phyloP scores from a whole-genome alignment of 2,329 filamentous ascomycete species.

The Epichloe bromicola region DNA sequence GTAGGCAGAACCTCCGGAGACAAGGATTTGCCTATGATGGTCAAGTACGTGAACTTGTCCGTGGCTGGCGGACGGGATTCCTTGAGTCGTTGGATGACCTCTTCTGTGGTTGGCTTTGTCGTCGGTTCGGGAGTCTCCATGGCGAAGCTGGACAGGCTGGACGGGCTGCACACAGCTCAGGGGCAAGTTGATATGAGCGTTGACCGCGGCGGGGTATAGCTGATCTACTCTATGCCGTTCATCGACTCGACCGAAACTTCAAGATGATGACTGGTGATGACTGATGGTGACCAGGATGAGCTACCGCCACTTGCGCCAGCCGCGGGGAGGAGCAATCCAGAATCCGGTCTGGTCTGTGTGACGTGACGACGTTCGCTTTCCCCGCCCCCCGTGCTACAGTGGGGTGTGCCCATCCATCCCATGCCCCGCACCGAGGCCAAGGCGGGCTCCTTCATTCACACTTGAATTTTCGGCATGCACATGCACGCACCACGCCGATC shows the following conservation, averaged over 20 bases:
- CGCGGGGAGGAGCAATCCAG: neutral
- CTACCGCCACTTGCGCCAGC: neutral
- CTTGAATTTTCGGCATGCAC: neutral
- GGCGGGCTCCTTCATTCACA: too few relatives aligned
- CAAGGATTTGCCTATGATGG: slow-evolving; percentile 62
- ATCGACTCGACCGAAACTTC: too few relatives aligned
- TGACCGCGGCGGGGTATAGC: too few relatives aligned
- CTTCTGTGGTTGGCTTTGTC: slow-evolving; percentile 22
- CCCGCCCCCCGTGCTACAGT: neutral
- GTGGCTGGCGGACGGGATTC: slow-evolving; percentile 38
- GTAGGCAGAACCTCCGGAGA: slow-evolving; percentile 52
- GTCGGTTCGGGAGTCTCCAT: slow-evolving; percentile 2
- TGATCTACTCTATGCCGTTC: too few relatives aligned
- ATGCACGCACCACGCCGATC: neutral
- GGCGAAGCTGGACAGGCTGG: neutral
- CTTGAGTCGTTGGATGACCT: slow-evolving; percentile 31
- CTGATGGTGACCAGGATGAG: too few relatives aligned
- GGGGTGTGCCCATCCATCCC: neutral
- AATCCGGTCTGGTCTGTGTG: neutral
- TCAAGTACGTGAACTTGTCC: slow-evolving; percentile 66
- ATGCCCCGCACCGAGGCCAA: neutral
- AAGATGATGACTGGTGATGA: too few relatives aligned
- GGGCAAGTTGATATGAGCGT: too few relatives aligned
- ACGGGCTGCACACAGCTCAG: neutral
- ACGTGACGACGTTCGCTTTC: neutral